phyloP scores from a whole-genome alignment of 768 basidiomycete genomes.

The Ramaria sp. region DNA sequence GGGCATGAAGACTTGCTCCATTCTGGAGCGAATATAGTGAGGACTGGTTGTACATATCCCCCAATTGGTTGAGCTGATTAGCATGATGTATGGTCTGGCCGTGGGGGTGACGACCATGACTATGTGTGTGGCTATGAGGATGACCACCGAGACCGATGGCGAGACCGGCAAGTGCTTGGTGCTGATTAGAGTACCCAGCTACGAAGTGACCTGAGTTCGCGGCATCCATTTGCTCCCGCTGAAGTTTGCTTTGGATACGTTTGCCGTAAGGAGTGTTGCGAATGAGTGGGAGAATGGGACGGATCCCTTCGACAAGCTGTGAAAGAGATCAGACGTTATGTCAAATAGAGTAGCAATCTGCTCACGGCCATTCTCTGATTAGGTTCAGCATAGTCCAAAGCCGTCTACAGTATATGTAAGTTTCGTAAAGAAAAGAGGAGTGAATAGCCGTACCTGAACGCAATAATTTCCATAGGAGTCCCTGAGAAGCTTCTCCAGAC shows the following conservation, averaged over 20 bases:
- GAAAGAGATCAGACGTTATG: neutral
- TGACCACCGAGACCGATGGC: slow-evolving; percentile 38
- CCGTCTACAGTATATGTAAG: slow-evolving; percentile 48
- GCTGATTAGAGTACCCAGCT: slow-evolving; percentile 42
- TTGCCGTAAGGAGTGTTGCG: slow-evolving; percentile 99
- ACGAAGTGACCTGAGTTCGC: slow-evolving; percentile 8
- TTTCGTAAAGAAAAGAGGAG: slow-evolving; percentile 12
- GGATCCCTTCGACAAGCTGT: slow-evolving; percentile 87
- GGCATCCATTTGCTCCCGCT: slow-evolving; percentile 77
- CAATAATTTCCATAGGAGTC: slow-evolving; percentile 98
- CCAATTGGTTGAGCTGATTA: slow-evolving; percentile 40
- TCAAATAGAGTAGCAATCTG: slow-evolving; percentile 1
- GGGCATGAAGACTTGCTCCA: slow-evolving; percentile 26
- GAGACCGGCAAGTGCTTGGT: slow-evolving; percentile 49
- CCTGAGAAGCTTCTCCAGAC: slow-evolving; percentile 89
- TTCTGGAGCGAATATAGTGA: slow-evolving; percentile 6
- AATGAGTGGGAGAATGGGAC: slow-evolving; percentile 95
- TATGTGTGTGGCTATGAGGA: slow-evolving; percentile 48
- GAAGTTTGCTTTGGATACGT: slow-evolving; percentile 96
- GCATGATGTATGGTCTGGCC: slow-evolving; percentile 25
- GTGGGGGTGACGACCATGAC: slow-evolving; percentile 35
- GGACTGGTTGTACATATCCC: slow-evolving; percentile 44
- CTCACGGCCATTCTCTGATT: slow-evolving; percentile 65
- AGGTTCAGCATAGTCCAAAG: slow-evolving; percentile 96
- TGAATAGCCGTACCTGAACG: slow-evolving; percentile 52